phyloP scores from a whole-genome alignment of 1,284 basidiomycete genomes.

The Ganoderma lucidum region DNA sequence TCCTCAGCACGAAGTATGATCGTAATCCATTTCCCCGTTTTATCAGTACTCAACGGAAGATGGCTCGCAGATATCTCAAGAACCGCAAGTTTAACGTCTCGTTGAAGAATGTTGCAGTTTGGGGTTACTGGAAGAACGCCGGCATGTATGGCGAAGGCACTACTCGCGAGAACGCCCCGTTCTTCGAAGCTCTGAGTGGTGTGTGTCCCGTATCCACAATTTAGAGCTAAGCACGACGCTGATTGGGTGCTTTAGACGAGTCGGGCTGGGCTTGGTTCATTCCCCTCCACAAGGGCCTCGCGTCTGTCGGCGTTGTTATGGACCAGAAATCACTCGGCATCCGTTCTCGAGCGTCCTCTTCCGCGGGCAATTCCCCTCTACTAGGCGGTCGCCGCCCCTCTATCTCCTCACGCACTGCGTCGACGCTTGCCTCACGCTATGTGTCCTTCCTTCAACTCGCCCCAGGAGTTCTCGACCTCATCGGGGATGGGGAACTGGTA shows the following conservation, averaged over 20 bases:
- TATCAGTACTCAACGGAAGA: background rate
- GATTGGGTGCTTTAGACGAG: constrained; percentile 56
- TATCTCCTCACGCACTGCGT: constrained; percentile 36
- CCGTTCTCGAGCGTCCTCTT: constrained; percentile 41
- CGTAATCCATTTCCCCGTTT: background rate
- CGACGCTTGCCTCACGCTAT: constrained; percentile 49
- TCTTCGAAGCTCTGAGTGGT: constrained; percentile 77
- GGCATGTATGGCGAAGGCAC: constrained; percentile 64
- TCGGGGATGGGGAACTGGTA: constrained; percentile 53
- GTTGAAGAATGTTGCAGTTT: constrained; percentile 76
- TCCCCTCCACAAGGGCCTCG: constrained; percentile 71
- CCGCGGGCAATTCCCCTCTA: constrained; percentile 30
- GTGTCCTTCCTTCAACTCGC: constrained; percentile 49
- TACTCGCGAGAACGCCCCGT: constrained; percentile 59
- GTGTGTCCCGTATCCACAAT: constrained; percentile 21
- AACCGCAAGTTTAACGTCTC: constrained; percentile 73
- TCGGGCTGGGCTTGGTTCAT: constrained; percentile 85
- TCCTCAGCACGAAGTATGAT: constrained; percentile 60
- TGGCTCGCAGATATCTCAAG: constrained; percentile 58
- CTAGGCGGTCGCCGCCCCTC: constrained; percentile 26
- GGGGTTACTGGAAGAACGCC: constrained; percentile 76
- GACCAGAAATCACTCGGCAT: constrained; percentile 56
- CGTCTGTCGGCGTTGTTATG: constrained; percentile 77
- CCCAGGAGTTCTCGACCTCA: constrained; percentile 60
- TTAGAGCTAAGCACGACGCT: constrained; percentile 19